A percentile compares a stretch with the other conserved stretches of the same genome.
Conservation (phyloP, 768 basidiomycete genomes). For the Termitomyces heimii region DNA sequence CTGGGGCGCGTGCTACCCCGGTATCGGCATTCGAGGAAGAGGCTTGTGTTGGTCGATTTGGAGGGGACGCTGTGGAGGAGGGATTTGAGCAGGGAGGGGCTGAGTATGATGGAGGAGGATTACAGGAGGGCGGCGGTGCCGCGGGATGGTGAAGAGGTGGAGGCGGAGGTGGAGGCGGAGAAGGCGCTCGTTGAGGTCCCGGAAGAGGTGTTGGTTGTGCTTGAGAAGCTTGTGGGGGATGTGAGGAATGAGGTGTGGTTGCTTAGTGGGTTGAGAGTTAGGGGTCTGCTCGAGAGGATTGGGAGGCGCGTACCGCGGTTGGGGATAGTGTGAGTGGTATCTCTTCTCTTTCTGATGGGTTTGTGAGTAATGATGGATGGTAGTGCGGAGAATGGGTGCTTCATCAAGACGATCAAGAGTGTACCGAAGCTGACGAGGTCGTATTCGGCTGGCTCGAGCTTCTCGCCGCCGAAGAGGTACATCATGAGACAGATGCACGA, state of each 20-base stretch:
- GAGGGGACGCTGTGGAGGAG: slow-evolving; percentile 77
- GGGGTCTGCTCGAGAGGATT: slow-evolving; percentile 58
- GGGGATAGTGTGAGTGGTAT: slow-evolving; percentile 62
- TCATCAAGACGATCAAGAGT: slow-evolving; percentile 48
- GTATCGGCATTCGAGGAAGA: slow-evolving; percentile 58
- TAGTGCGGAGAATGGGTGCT: slow-evolving; percentile 87
- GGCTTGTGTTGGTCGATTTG: slow-evolving; percentile 70
- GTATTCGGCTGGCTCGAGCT: background rate
- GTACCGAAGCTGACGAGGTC: slow-evolving; percentile 5
- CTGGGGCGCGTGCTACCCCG: slow-evolving; percentile 52
- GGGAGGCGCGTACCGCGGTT: slow-evolving; percentile 55
- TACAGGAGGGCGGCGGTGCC: slow-evolving; percentile 6
- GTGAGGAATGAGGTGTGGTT: slow-evolving; percentile 75
- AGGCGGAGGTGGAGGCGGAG: background rate
- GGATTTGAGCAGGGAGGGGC: slow-evolving; percentile 43
- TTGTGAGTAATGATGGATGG: background rate
- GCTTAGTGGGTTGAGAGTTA: slow-evolving; percentile 66
- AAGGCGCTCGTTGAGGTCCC: slow-evolving; percentile 14
- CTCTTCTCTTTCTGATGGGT: background rate
- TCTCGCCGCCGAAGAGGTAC: background rate
- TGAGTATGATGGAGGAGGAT: slow-evolving; percentile 32
- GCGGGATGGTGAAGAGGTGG: background rate
- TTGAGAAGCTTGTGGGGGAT: slow-evolving; percentile 58
- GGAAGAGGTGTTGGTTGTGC: slow-evolving; percentile 36
- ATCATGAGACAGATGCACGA: background rate